These are phyloP conservation scores for Lodderomyces margitis DNA, from an alignment of 1,139 yeast genomes.

Conservation along the genomic window DNA sequence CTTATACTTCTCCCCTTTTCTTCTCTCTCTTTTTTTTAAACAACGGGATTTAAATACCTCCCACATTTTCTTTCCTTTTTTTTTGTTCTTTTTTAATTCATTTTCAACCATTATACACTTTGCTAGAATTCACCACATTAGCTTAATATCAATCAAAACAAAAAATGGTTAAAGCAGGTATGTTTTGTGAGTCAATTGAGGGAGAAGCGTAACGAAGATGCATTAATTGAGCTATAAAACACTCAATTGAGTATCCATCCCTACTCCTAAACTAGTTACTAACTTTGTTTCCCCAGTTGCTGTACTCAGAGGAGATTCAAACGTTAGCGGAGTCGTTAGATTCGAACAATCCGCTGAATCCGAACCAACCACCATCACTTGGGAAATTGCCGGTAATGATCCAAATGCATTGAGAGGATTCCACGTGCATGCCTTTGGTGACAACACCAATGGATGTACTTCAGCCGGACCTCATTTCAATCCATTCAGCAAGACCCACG, in stretches of 20 bases:
- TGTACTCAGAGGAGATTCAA: slow-evolving; percentile 91
- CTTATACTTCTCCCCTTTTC: neutral
- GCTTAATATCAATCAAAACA: too few relatives aligned
- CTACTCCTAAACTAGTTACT: neutral
- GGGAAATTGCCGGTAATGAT: slow-evolving; percentile 86
- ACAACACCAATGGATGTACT: slow-evolving; percentile 97
- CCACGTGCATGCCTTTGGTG: slow-evolving; percentile 98
- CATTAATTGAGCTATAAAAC: slow-evolving; percentile 1
- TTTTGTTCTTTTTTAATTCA: too few relatives aligned
- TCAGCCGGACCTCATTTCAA: slow-evolving; percentile 99
- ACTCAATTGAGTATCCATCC: neutral
- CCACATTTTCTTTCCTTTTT: neutral
- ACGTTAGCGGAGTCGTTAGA: slow-evolving; percentile 79
- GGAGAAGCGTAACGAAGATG: neutral
- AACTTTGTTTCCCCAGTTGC: slow-evolving; percentile 59
- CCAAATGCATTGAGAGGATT: slow-evolving; percentile 90
- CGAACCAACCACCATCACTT: slow-evolving; percentile 80
- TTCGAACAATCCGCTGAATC: slow-evolving; percentile 80
- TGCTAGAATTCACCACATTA: too few relatives aligned
- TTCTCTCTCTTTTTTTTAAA: too few relatives aligned
- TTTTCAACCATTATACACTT: too few relatives aligned
- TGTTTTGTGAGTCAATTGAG: slow-evolving; percentile 1
- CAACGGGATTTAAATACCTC: neutral
- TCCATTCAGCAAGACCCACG: slow-evolving; percentile 88
- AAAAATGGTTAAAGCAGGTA: slow-evolving; percentile 8